A percentile compares a stretch with the other conserved stretches of the same genome.
Evolutionary conservation across 2,329 filamentous ascomycete species (phyloP).

Genomic region (Fusarium caatingaense): DNA sequence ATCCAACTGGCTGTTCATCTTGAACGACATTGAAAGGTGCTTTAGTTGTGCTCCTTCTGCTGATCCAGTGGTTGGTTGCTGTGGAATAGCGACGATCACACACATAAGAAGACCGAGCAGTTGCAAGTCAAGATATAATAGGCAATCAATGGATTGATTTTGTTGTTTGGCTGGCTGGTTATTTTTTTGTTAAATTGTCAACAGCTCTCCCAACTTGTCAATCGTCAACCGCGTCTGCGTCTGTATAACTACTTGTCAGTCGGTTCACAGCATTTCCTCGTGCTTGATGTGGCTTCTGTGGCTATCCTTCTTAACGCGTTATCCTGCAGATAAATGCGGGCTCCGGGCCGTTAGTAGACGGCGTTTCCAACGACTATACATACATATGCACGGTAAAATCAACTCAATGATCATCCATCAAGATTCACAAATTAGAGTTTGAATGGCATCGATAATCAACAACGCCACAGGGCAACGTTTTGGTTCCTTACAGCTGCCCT

Average conservation of each 20-base stretch:
- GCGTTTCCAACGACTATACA: slow-evolving; percentile 6
- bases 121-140: slow-evolving; percentile 13
- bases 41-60: slow-evolving; percentile 1
- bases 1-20: not conserved
- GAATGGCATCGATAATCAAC: slow-evolving; percentile 5
- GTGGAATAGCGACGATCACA: slow-evolving; percentile 9
- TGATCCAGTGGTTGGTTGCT: slow-evolving; percentile 21
- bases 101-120: slow-evolving; percentile 3
- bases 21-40: not conserved
- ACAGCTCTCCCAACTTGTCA: not conserved
- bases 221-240: not conserved
- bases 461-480: slow-evolving; percentile 26
- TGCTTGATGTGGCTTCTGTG: slow-evolving; percentile 33
- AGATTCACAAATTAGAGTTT: slow-evolving; percentile 22
- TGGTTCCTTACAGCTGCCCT: slow-evolving; percentile 2
- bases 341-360: slow-evolving; percentile 16
- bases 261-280: not conserved
- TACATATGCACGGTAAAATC: slow-evolving; percentile 8
- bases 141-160: not conserved
- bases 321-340: slow-evolving; percentile 22
- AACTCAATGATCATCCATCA: not conserved
- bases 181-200: slow-evolving; percentile 3
- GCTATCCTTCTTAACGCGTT: slow-evolving; percentile 16
- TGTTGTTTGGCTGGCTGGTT: slow-evolving; percentile 12
- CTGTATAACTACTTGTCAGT: not conserved